Evolutionary conservation across 2,329 filamentous ascomycete species (phyloP).

Genomic region (Fusarium globosum): DNA sequence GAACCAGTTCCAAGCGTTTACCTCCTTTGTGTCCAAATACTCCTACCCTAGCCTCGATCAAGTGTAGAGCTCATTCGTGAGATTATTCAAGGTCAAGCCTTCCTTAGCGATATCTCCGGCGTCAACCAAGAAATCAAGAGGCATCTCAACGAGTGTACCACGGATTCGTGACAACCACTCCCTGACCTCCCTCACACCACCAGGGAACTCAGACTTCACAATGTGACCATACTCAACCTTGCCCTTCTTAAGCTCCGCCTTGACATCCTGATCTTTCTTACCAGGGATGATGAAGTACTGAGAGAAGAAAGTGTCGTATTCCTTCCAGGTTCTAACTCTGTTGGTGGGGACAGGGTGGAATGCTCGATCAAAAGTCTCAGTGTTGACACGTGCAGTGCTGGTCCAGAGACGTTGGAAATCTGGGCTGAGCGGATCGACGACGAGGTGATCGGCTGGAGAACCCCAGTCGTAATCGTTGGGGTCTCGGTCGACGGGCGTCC

Average conservation of each 20-base stretch:
- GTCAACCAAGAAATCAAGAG: conserved; percentile 85
- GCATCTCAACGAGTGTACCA: conserved; percentile 88
- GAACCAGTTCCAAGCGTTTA: not conserved
- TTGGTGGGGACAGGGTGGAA: conserved; percentile 85
- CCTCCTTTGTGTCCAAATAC: not conserved
- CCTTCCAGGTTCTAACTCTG: conserved; percentile 73
- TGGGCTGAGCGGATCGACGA: conserved; percentile 77
- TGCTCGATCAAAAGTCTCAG: conserved; percentile 80
- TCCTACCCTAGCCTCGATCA: conserved; percentile 29
- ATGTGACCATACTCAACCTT: conserved; percentile 89
- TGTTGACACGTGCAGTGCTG: conserved; percentile 78
- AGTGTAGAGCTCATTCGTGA: conserved; percentile 81
- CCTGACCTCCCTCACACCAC: conserved; percentile 79
- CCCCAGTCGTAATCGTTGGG: conserved; percentile 81
- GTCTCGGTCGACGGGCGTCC: conserved; percentile 75
- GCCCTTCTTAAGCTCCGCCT: conserved; percentile 57
- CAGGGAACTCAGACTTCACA: conserved; percentile 79
- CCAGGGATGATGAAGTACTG: conserved; percentile 71
- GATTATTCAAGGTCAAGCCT: conserved; percentile 76
- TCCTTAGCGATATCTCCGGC: conserved; percentile 84
- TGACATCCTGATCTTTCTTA: conserved; percentile 63
- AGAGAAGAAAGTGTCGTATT: conserved; percentile 79
- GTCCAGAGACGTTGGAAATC: conserved; percentile 80
- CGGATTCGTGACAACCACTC: conserved; percentile 73
- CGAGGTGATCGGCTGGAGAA: conserved; percentile 72